These are phyloP conservation scores for Linnemannia elongata DNA, from an alignment of 192 early-diverging fungal genomes.

Conservation along the genomic window DNA sequence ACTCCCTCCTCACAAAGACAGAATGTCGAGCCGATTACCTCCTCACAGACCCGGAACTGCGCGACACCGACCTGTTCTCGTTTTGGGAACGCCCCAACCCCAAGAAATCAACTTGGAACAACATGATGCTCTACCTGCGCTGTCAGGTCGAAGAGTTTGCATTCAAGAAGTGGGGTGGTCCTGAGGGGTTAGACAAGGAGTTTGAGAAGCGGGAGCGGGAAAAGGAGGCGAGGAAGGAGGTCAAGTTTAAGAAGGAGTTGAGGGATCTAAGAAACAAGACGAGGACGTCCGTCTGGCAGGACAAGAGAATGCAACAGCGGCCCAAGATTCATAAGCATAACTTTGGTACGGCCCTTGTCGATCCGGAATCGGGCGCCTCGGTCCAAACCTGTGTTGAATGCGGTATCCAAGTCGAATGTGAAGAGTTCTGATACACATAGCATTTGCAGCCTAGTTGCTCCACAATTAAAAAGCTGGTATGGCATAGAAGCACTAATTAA, in stretches of 20 bases:
- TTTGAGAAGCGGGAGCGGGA: conserved; percentile 84
- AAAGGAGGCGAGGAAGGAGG: conserved; percentile 87
- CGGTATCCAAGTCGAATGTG: conserved; percentile 76
- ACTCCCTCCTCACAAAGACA: conserved; percentile 95
- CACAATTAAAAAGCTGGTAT: background rate
- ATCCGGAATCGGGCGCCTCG: conserved; percentile 63
- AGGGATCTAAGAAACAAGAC: conserved; percentile 54
- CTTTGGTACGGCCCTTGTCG: conserved; percentile 69
- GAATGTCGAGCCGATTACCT: conserved; percentile 90
- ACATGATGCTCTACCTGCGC: conserved; percentile 95
- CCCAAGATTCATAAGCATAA: conserved; percentile 81
- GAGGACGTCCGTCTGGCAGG: conserved; percentile 52
- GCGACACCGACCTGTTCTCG: conserved; percentile 81
- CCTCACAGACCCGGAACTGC: conserved; percentile 93
- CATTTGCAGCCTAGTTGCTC: background rate
- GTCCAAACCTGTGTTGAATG: conserved; percentile 76
- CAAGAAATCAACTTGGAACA: conserved; percentile 95
- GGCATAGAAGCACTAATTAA: background rate
- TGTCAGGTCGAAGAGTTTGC: conserved; percentile 94
- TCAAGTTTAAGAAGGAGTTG: conserved; percentile 85
- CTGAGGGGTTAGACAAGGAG: conserved; percentile 89
- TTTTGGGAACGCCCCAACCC: conserved; percentile 94
- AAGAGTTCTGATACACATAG: conserved; percentile 66
- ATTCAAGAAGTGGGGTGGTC: conserved; percentile 91
- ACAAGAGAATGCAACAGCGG: conserved; percentile 60